A percentile compares a stretch with the other conserved stretches of the same genome.
Evolutionary conservation across 2,329 filamentous ascomycete genomes (phyloP).

Genomic region (Herpomyces periplanetae): DNA sequence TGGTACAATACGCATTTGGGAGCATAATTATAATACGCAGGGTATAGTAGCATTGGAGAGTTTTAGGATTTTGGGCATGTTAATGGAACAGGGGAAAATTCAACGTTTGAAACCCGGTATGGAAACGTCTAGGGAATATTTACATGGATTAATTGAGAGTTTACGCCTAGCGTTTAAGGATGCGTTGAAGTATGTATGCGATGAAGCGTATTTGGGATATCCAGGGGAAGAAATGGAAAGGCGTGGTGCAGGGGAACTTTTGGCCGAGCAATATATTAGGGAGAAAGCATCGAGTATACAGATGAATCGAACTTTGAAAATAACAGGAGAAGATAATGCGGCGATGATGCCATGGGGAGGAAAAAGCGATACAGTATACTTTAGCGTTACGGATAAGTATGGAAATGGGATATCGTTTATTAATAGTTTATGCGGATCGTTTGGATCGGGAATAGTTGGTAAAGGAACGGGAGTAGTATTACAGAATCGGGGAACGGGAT

Average conservation of each 20-base stretch:
- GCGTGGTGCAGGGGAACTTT: constrained; percentile 21
- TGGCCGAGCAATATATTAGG: constrained; percentile 32
- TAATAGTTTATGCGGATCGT: constrained; percentile 67
- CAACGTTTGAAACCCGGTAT: no score
- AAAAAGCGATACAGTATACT: constrained; percentile 77
- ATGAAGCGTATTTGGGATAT: constrained; percentile 29
- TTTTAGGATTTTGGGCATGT: constrained; percentile 51
- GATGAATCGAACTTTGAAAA: constrained; percentile 12
- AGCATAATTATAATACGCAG: constrained; percentile 84
- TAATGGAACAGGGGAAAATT: constrained; percentile 35
- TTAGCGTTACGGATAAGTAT: constrained; percentile 33
- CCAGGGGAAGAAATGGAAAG: no score
- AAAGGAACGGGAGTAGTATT: constrained; percentile 58
- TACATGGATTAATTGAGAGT: constrained; percentile 57
- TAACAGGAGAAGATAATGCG: constrained; percentile 26
- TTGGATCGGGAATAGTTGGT: constrained; percentile 59
- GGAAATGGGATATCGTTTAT: constrained; percentile 89
- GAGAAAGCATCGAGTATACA: constrained; percentile 22
- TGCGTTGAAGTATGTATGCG: constrained; percentile 55
- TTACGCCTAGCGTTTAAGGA: constrained; percentile 70
- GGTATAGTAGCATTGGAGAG: constrained; percentile 84
- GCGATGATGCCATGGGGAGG: constrained; percentile 33
- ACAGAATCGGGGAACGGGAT: constrained; percentile 69
- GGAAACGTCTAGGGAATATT: no score
- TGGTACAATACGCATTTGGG: constrained; percentile 43